phyloP scores from a whole-genome alignment of 2,329 filamentous ascomycete species.

The Periconia digitata region DNA sequence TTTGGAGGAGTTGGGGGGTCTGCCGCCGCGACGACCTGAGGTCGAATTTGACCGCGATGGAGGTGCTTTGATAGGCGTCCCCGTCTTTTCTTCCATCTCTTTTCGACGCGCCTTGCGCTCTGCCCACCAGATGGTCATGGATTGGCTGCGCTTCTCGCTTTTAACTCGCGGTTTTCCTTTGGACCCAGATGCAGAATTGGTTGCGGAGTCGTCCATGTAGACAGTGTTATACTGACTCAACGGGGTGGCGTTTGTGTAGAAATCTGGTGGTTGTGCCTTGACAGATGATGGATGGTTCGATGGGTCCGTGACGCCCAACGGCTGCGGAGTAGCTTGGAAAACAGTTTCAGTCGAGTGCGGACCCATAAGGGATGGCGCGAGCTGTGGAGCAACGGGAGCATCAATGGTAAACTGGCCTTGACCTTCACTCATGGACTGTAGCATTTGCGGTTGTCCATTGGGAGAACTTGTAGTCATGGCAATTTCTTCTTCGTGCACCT shows the following conservation, averaged over 20 bases:
- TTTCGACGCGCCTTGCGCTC: slow-evolving; percentile 44
- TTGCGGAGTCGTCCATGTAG: slow-evolving; percentile 26
- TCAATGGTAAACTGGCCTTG: slow-evolving; percentile 42
- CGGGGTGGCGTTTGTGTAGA: slow-evolving; percentile 39
- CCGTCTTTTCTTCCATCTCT: slow-evolving; percentile 34
- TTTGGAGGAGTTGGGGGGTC: slow-evolving; percentile 19
- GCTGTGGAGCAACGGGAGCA: slow-evolving; percentile 20
- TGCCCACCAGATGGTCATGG: slow-evolving; percentile 52
- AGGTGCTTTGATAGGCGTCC: slow-evolving; percentile 19
- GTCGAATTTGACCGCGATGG: slow-evolving; percentile 29
- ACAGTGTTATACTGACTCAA: slow-evolving; percentile 35
- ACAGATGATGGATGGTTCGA: slow-evolving; percentile 17
- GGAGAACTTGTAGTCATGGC: slow-evolving; percentile 22
- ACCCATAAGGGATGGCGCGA: slow-evolving; percentile 19
- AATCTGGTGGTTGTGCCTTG: slow-evolving; percentile 31
- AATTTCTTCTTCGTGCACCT: slow-evolving; percentile 24
- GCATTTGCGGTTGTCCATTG: slow-evolving; percentile 27
- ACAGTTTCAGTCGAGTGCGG: slow-evolving; percentile 35
- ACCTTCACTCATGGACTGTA: slow-evolving; percentile 41
- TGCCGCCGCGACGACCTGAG: slow-evolving; percentile 22
- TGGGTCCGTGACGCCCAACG: slow-evolving; percentile 21
- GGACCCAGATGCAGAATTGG: slow-evolving; percentile 25
- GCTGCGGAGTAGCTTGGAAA: slow-evolving; percentile 40
- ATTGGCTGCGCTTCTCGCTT: slow-evolving; percentile 47
- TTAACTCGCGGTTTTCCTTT: slow-evolving; percentile 43